Conservation (phyloP, 805 yeast species). For the Zygosaccharomyces rouxii region DNA sequence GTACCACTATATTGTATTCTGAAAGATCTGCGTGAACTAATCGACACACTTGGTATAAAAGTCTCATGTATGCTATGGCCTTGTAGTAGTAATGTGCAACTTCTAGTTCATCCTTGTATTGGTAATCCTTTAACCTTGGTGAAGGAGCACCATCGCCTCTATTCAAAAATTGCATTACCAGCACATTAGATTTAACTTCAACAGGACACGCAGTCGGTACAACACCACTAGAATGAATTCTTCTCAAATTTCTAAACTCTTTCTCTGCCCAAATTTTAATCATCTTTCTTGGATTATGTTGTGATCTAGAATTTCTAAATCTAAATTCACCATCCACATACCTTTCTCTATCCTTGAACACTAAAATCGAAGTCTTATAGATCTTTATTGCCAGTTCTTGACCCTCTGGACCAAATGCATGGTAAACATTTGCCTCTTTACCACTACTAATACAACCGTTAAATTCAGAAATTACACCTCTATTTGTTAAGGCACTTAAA, state of each 20-base stretch:
- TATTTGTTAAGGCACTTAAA: conserved; percentile 72
- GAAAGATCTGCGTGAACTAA: conserved; percentile 95
- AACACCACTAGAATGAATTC: conserved; percentile 64
- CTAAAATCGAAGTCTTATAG: conserved; percentile 91
- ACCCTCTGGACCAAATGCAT: conserved; percentile 49
- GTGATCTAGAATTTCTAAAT: conserved; percentile 77
- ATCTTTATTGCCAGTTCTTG: conserved; percentile 84
- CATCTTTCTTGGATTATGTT: conserved; percentile 95
- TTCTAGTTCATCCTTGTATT: conserved; percentile 62
- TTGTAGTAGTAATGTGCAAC: conserved; percentile 66
- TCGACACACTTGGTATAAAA: conserved; percentile 81
- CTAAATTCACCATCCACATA: conserved; percentile 96
- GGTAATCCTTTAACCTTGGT: conserved; percentile 83
- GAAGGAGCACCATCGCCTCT: conserved; percentile 82
- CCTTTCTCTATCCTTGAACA: conserved; percentile 94
- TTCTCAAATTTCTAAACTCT: conserved; percentile 86
- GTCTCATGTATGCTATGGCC: conserved; percentile 78
- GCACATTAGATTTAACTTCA: conserved; percentile 81
- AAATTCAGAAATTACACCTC: conserved; percentile 77
- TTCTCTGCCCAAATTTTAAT: conserved; percentile 98
- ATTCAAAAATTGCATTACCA: conserved; percentile 87
- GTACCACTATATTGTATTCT: conserved; percentile 90
- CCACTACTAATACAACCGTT: conserved; percentile 96
- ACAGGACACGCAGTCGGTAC: conserved; percentile 94
- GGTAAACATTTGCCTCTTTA: conserved; percentile 97